phyloP scores from a whole-genome alignment of 345 rosid genomes.

The Gossypium anomalum region DNA sequence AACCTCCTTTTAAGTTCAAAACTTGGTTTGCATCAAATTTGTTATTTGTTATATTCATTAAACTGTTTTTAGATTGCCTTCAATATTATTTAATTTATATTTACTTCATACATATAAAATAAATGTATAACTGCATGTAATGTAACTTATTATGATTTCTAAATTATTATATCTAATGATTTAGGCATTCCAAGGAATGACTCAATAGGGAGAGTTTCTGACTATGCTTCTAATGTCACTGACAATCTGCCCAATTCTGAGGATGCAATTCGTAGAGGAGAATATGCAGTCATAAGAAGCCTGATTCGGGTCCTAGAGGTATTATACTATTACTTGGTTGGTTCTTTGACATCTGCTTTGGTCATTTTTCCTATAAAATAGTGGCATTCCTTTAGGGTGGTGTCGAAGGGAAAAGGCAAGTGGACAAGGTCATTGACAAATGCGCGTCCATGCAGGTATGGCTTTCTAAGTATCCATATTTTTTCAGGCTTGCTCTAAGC shows the following conservation, averaged over 20 bases:
- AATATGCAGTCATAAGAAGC: slow-evolving; percentile 90
- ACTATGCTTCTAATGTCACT: slow-evolving; percentile 50
- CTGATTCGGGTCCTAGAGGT: slow-evolving; percentile 95
- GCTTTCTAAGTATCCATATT: slow-evolving; percentile 13
- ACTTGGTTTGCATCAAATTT: not conserved
- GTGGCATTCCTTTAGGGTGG: slow-evolving; percentile 64
- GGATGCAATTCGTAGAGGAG: slow-evolving; percentile 93
- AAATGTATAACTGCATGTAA: not conserved
- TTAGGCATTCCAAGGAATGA: slow-evolving; percentile 74
- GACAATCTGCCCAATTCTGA: slow-evolving; percentile 77
- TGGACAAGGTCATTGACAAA: slow-evolving; percentile 96
- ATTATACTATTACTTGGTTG: slow-evolving; percentile 23
- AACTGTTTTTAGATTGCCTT: not conserved
- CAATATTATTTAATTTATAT: too few species aligned
- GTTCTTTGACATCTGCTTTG: slow-evolving; percentile 21
- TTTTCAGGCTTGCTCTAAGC: slow-evolving; percentile 10
- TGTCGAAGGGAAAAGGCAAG: slow-evolving; percentile 95
- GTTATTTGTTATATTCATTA: not conserved
- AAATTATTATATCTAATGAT: slow-evolving; percentile 13
- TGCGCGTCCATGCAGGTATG: slow-evolving; percentile 98
- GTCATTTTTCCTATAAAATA: slow-evolving; percentile 20
- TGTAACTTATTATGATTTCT: not conserved
- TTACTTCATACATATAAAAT: not conserved
- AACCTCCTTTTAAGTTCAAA: not conserved
- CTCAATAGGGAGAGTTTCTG: slow-evolving; percentile 79